Evolutionary conservation across 1,284 basidiomycete species (phyloP).

Genomic region (Cronartium quercuum): DNA sequence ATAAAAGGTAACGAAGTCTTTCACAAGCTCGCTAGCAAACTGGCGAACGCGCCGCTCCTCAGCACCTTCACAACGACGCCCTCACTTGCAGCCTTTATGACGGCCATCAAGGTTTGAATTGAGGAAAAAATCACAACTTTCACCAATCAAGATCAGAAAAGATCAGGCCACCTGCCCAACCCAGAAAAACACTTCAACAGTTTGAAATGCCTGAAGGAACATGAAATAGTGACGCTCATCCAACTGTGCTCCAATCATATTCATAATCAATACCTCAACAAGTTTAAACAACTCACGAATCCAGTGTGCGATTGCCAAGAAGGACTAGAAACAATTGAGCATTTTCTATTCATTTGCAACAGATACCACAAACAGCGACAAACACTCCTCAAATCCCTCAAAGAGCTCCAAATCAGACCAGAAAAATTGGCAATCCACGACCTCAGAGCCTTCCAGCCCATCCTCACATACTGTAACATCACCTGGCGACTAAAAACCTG

Average conservation of each 20-base stretch:
- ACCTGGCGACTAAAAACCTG: too few relatives aligned
- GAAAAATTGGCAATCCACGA: too few relatives aligned
- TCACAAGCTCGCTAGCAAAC: neutral
- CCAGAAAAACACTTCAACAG: neutral
- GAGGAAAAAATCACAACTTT: neutral
- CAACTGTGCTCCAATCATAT: too few relatives aligned
- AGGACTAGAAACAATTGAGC: neutral
- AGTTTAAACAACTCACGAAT: too few relatives aligned
- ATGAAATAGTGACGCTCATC: neutral
- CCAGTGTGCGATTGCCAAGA: neutral
- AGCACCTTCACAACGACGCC: neutral
- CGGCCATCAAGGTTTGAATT: neutral
- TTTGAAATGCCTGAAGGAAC: neutral
- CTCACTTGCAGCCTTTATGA: neutral
- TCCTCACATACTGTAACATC: too few relatives aligned
- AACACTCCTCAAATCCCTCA: too few relatives aligned
- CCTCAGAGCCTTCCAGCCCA: too few relatives aligned
- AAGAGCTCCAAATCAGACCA: too few relatives aligned
- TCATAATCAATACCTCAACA: too few relatives aligned
- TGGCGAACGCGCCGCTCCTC: neutral
- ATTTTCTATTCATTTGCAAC: neutral
- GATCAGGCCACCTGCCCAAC: neutral
- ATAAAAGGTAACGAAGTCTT: neutral
- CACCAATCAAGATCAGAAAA: neutral
- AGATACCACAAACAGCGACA: neutral